Percentiles rank a stretch among this genome's conserved stretches.
These are phyloP conservation scores for Aspergillus fumigatus DNA, from an alignment of 2,329 filamentous ascomycete genomes.

Conservation along the genomic window DNA sequence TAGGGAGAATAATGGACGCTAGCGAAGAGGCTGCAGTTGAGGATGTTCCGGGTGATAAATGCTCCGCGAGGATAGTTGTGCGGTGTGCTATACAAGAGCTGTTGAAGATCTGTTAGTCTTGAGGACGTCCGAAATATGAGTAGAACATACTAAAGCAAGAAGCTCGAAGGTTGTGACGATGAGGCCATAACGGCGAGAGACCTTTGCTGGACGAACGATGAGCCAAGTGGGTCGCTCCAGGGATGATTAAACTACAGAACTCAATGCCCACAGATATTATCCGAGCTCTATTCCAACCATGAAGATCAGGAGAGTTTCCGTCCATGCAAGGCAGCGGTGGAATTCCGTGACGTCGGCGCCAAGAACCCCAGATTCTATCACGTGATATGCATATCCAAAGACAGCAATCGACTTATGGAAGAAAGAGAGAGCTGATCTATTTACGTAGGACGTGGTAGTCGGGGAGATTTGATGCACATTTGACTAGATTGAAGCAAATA, in stretches of 20 bases:
- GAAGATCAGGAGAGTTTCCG: background rate
- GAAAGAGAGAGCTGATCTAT: background rate
- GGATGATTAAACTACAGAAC: background rate
- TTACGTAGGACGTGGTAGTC: background rate
- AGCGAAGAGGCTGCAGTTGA: constrained; percentile 83
- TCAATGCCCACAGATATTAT: background rate
- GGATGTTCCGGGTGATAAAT: constrained; percentile 78
- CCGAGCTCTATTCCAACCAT: background rate
- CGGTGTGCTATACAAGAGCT: constrained; percentile 94
- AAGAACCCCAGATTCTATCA: constrained; percentile 13
- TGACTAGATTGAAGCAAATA: background rate
- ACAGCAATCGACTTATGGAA: background rate
- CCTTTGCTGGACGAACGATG: background rate
- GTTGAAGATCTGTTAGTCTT: constrained; percentile 10
- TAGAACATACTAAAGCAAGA: constrained; percentile 65
- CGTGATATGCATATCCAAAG: constrained; percentile 6
- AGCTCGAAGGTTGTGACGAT: constrained; percentile 62
- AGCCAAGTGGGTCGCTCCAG: background rate
- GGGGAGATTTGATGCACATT: background rate
- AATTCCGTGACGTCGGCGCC: constrained; percentile 21
- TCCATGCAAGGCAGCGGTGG: background rate
- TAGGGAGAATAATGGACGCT: constrained; percentile 89
- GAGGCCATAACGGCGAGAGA: constrained; percentile 57
- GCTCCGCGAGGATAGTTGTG: constrained; percentile 87
- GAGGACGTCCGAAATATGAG: background rate